Conservation (phyloP, 2,329 filamentous ascomycete species). For the Aspergillus latus region DNA sequence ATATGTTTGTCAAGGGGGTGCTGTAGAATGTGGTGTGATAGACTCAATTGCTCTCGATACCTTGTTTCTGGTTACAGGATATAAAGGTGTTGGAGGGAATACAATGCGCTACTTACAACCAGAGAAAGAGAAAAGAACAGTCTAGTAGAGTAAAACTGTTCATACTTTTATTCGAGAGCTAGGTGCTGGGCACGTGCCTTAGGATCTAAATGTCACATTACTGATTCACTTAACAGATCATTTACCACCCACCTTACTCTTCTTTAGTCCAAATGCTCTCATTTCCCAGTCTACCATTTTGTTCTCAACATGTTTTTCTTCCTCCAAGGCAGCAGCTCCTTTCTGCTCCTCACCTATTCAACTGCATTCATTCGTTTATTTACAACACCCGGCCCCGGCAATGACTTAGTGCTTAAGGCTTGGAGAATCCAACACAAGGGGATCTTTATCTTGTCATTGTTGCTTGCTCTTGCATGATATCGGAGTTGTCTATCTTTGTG, state of each 20-base stretch:
- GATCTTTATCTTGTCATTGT: background rate
- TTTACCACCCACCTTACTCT: background rate
- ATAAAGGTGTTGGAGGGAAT: no score
- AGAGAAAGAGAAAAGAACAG: no score
- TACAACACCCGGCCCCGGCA: background rate
- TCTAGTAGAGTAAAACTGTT: background rate
- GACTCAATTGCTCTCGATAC: no score
- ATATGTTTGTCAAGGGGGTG: no score
- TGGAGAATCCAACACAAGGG: background rate
- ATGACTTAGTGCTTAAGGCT: background rate
- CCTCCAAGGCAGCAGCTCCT: background rate
- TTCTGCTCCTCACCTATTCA: background rate
- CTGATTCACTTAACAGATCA: background rate
- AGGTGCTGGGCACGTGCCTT: background rate
- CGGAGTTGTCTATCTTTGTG: background rate
- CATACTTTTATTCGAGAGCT: background rate
- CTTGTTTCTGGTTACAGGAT: no score
- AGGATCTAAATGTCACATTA: background rate
- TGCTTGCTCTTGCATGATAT: background rate
- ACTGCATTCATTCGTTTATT: background rate
- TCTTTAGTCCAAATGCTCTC: background rate
- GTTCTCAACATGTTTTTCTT: background rate
- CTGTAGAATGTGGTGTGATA: no score
- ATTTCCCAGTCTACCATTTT: background rate
- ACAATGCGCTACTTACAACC: no score